Base-by-base conservation (phyloP, 306 rosid species). In the Phaseolus lunatus region DNA sequence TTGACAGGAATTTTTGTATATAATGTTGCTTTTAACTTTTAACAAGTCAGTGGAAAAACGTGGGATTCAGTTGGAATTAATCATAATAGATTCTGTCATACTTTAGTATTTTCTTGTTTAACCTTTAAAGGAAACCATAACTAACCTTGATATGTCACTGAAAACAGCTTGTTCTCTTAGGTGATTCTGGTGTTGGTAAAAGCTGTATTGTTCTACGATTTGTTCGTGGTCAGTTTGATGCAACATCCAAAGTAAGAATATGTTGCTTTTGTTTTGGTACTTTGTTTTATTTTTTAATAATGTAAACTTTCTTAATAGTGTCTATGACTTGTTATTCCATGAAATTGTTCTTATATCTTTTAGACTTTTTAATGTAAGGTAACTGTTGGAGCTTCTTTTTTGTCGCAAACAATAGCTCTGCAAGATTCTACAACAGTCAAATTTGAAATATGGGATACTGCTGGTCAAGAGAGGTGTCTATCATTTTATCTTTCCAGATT, bases 401-500 rank as follows among this genome's bases (percentile, higher is more conserved):
- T 96, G 89, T 89, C 98, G 19, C 99, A 96, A 87, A 96, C 99
- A 56, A 96, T 96, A 74, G 99, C 98, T 72, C 79, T 96, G 84
- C 99, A 96, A 87, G 99, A 96, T 85, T 96, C 99, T 50, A 91
- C 99, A 35, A 96, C 98, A 0, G 99, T 96, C 78, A 96, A 96
- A 88, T 96, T 96, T 85, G 99, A 96, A 91, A 96, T 96, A 83
- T 96, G 99, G 99, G 99, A 96, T 80, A 96, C 99, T 50, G 99
- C 99, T 80, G 99, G 99, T 67, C 99, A 96, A 79, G 98, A 96
- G 90, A 96, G 99, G 99, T 96, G 83, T 45, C 75, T 22, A 54
- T 52, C 24, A 18, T 72, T n/a, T 73, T 41, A 47, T 67, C 73
- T 57, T 64, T 80, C 23, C 39, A 35, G 41, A 20, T 49, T 80